Percentiles rank a stretch among this genome's conserved stretches.
These are phyloP conservation scores for Epichloe uncinata DNA, from an alignment of 2,329 filamentous ascomycete genomes.

Conservation along the genomic window DNA sequence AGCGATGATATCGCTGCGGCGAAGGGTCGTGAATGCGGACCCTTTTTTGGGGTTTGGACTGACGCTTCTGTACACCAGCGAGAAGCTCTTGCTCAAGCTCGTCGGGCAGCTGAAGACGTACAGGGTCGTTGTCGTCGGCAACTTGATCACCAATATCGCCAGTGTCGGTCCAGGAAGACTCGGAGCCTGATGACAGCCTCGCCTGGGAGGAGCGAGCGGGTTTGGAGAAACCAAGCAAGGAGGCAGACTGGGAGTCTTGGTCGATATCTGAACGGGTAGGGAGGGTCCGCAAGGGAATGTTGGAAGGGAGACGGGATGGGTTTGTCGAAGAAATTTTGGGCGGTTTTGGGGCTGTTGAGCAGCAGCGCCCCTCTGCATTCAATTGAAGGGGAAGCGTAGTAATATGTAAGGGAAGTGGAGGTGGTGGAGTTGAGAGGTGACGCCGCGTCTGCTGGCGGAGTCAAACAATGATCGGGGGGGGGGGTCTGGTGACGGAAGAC, in stretches of 20 bases:
- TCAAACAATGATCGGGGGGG: constrained; percentile 14
- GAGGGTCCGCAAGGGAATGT: constrained; percentile 78
- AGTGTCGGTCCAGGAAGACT: constrained; percentile 80
- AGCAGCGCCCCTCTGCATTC: constrained; percentile 56
- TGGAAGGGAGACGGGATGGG: constrained; percentile 58
- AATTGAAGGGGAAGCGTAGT: constrained; percentile 21
- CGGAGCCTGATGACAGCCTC: constrained; percentile 43
- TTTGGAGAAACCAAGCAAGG: constrained; percentile 19
- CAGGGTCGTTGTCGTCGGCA: constrained; percentile 68
- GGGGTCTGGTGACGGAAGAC: constrained; percentile 15
- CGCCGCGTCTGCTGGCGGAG: constrained; percentile 13
- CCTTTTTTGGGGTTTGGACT: constrained; percentile 43
- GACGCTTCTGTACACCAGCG: constrained; percentile 33
- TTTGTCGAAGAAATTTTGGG: constrained; percentile 76
- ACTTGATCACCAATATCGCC: constrained; percentile 90
- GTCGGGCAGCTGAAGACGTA: constrained; percentile 55
- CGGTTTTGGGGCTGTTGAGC: constrained; percentile 59
- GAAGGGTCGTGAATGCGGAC: constrained; percentile 52
- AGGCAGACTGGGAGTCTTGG: constrained; percentile 27
- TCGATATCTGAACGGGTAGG: constrained; percentile 24
- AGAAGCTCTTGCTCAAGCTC: constrained; percentile 51
- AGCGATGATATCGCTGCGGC: constrained; percentile 23
- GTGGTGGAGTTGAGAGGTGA: constrained; percentile 10
- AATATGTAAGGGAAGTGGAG: constrained; percentile 14
- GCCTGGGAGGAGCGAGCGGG: constrained; percentile 29